A percentile compares a stretch with the other conserved stretches of the same genome.
Conservation (phyloP, 2,329 filamentous ascomycete genomes). For the Thielaviopsis punctulata region DNA sequence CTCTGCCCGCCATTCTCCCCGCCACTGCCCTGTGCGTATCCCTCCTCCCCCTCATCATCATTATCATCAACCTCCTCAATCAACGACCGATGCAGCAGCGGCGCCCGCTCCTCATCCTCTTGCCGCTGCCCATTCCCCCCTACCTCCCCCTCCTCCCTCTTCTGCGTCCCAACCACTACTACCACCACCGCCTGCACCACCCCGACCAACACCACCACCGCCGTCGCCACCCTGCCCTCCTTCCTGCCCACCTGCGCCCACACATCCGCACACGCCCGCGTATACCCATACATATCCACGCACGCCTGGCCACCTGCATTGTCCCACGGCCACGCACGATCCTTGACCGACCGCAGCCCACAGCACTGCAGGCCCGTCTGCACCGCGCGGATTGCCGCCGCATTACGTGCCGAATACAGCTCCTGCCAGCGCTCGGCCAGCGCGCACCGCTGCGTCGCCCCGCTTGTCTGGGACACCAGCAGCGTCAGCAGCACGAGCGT, state of each 20-base stretch:
- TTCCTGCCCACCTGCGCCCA: conserved; percentile 40
- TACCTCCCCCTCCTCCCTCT: background rate
- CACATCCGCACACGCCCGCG: conserved; percentile 29
- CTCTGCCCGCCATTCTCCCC: background rate
- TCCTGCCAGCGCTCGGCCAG: conserved; percentile 14
- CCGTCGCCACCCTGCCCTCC: conserved; percentile 36
- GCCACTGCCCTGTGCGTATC: background rate
- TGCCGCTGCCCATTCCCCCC: background rate
- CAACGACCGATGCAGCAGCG: background rate
- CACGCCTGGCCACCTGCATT: conserved; percentile 23
- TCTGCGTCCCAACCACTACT: background rate
- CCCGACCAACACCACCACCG: conserved; percentile 34
- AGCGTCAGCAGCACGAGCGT: conserved; percentile 26
- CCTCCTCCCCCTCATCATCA: background rate
- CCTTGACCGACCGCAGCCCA: conserved; percentile 37
- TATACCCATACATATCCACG: conserved; percentile 27
- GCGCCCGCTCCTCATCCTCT: background rate
- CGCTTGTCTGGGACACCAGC: conserved; percentile 17
- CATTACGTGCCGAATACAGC: conserved; percentile 26
- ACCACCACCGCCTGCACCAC: conserved; percentile 29
- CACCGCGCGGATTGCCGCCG: conserved; percentile 33
- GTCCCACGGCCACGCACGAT: conserved; percentile 48
- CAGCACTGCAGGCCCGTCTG: conserved; percentile 53
- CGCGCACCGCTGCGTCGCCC: conserved; percentile 11
- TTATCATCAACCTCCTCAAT: background rate